These are phyloP conservation scores for Zygnema circumcarinatum DNA, from an alignment of 139 green algal genomes.

Conservation along the genomic window DNA sequence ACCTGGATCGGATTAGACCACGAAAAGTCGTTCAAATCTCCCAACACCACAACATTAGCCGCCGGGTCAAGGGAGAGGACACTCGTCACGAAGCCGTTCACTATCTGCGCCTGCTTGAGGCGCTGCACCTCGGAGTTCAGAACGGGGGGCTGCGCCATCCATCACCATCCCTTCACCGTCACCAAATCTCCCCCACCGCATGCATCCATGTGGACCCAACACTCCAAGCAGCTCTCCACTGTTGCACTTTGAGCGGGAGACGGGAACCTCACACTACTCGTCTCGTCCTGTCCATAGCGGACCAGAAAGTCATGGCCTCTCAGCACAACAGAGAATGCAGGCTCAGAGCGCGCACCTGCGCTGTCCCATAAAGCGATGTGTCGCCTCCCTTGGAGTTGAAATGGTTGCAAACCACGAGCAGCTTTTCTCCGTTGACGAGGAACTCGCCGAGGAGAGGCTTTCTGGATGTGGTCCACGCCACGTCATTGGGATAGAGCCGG, in stretches of 20 bases:
- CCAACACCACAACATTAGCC: neutral
- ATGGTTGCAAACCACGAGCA: constrained; percentile 8
- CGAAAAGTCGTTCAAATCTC: constrained; percentile 26
- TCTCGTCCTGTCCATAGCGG: no score
- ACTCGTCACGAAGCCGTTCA: neutral
- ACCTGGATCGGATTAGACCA: constrained; percentile 11
- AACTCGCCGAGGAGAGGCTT: constrained; percentile 24
- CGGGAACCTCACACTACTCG: no score
- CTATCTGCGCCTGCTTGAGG: constrained; percentile 3
- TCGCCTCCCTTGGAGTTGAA: constrained; percentile 21
- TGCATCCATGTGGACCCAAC: no score
- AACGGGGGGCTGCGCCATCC: neutral
- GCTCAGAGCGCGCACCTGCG: neutral
- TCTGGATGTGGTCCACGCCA: neutral
- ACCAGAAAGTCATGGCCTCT: no score
- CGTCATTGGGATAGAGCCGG: neutral
- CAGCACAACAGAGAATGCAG: no score
- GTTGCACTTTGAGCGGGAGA: no score
- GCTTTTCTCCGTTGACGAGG: constrained; percentile 20
- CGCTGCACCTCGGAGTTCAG: constrained; percentile 21
- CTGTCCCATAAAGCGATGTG: neutral
- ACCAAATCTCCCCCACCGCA: no score
- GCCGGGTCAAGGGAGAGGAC: neutral
- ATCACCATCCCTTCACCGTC: no score
- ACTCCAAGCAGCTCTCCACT: no score